These are phyloP conservation scores for Cicer chorassanicum DNA, from an alignment of 306 rosid species.

Conservation along the genomic window DNA sequence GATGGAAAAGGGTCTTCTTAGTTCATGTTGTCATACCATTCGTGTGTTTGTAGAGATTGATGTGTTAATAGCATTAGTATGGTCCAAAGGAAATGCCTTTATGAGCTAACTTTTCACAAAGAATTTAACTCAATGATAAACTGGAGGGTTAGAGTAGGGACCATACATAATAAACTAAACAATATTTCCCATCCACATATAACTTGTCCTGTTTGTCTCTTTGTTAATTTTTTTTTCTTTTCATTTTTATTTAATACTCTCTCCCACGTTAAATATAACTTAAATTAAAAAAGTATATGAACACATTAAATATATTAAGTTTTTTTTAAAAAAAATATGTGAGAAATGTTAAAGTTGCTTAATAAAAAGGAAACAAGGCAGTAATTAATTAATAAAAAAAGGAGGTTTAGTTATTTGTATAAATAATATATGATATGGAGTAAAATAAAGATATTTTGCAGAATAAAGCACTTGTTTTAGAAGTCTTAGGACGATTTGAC, in stretches of 20 bases:
- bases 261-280: no score
- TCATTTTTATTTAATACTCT: background rate
- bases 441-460: no score
- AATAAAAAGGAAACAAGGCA: no score
- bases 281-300: no score
- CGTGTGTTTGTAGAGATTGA: constrained; percentile 50
- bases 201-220: constrained; percentile 41
- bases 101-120: constrained; percentile 32
- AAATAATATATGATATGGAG: no score
- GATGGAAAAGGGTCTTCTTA: constrained; percentile 42
- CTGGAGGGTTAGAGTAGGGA: constrained; percentile 45
- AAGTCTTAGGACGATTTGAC: no score
- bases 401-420: no score
- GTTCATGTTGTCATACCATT: constrained; percentile 56
- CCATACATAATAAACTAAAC: constrained; percentile 42
- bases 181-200: constrained; percentile 34
- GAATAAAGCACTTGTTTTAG: no score
- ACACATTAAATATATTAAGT: no score
- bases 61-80: constrained; percentile 39
- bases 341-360: no score
- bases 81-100: constrained; percentile 26
- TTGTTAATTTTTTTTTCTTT: background rate
- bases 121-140: constrained; percentile 15
- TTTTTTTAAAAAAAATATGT: no score
- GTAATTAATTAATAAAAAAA: no score